phyloP scores from a whole-genome alignment of 176 grass and related monocot species.

The Hordeum marinum region DNA sequence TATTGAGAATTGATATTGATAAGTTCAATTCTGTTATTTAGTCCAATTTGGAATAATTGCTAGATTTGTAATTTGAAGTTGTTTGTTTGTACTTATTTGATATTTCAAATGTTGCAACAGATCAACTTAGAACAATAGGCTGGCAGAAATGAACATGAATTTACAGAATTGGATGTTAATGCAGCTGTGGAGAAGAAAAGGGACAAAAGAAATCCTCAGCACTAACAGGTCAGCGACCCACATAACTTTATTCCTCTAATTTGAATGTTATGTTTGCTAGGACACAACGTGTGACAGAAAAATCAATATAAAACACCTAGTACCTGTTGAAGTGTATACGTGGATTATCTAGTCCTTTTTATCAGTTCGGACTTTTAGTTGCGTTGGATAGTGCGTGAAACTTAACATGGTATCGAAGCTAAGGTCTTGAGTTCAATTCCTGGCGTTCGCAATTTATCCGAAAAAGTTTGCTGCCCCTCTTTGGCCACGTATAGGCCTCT shows the following conservation, averaged over 20 bases:
- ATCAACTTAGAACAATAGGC: neutral
- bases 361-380: no score
- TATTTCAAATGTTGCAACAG: neutral
- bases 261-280: constrained; percentile 1
- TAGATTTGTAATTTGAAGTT: neutral
- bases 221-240: neutral
- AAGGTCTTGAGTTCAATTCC: no score
- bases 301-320: neutral
- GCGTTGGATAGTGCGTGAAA: no score
- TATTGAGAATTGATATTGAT: neutral
- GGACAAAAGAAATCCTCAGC: neutral
- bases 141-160: neutral
- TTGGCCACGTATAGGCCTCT: no score
- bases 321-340: no score
- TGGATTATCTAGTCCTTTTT: no score
- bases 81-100: neutral
- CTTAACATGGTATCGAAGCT: no score
- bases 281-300: neutral
- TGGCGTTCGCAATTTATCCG: no score
- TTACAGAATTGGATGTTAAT: neutral
- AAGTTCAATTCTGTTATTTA: neutral
- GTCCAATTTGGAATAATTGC: neutral
- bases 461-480: no score
- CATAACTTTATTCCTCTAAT: constrained; percentile 8
- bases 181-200: neutral